A percentile compares a stretch with the other conserved stretches of the same genome.
Evolutionary conservation across 768 basidiomycete species (phyloP).

Genomic region (Termitomyces sp.): DNA sequence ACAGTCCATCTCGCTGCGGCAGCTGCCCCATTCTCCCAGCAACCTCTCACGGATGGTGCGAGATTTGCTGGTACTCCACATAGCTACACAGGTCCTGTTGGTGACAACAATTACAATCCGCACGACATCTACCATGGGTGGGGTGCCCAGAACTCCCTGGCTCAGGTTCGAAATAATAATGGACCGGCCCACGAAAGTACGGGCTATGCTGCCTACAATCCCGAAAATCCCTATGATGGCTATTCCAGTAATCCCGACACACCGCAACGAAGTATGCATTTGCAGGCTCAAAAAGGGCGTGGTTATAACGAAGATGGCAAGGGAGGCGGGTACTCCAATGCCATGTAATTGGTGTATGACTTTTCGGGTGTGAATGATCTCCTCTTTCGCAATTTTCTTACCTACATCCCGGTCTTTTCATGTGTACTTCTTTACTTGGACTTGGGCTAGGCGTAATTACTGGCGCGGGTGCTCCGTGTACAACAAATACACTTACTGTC

Average conservation of each 20-base stretch:
- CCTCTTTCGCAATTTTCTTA: background rate
- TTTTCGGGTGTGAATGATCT: background rate
- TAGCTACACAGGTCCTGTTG: conserved; percentile 9
- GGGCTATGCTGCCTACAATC: conserved; percentile 1
- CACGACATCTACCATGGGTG: conserved; percentile 53
- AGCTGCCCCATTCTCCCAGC: conserved; percentile 55
- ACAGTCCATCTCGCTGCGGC: conserved; percentile 49
- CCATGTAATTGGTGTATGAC: conserved; percentile 17
- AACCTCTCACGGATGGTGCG: conserved; percentile 27
- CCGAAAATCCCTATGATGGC: conserved; percentile 15
- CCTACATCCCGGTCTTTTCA: background rate
- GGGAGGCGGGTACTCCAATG: conserved; percentile 21
- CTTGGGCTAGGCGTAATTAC: background rate
- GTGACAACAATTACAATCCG: conserved; percentile 35
- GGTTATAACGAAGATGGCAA: conserved; percentile 24
- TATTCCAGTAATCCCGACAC: conserved; percentile 13
- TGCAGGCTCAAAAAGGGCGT: conserved; percentile 18
- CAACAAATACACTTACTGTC: conserved; percentile 12
- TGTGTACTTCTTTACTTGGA: background rate
- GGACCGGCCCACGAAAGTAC: background rate
- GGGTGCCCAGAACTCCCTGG: conserved; percentile 15
- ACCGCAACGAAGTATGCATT: conserved; percentile 12
- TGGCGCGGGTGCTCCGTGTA: conserved; percentile 11
- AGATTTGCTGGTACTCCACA: conserved; percentile 14
- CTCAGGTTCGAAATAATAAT: background rate